These are phyloP conservation scores for Exserohilum rostratum DNA, from an alignment of 2,329 filamentous ascomycete genomes.

Conservation along the genomic window DNA sequence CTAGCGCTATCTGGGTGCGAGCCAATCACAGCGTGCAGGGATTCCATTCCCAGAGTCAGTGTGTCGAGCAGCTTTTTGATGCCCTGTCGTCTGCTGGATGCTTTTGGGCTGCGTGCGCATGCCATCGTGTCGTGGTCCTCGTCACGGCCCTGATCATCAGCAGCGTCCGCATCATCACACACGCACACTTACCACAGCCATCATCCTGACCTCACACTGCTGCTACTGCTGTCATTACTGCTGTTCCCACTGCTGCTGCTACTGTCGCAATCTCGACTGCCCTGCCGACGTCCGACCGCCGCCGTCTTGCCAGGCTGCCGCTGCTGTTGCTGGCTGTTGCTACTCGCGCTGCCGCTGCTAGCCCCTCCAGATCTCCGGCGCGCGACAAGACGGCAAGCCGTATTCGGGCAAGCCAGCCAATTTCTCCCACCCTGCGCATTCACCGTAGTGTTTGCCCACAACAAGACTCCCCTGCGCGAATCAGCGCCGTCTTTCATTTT, in stretches of 20 bases:
- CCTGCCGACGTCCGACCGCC: not conserved
- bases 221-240: no score
- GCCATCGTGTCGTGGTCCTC: conserved; percentile 9
- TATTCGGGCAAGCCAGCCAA: conserved; percentile 33
- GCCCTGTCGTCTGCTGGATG: conserved; percentile 8
- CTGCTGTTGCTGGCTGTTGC: conserved; percentile 13
- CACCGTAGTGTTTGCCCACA: conserved; percentile 20
- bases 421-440: conserved; percentile 24
- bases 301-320: not conserved
- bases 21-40: conserved; percentile 25
- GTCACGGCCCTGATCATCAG: no score
- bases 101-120: conserved; percentile 20
- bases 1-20: conserved; percentile 13
- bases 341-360: conserved; percentile 6
- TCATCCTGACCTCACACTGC: conserved; percentile 2
- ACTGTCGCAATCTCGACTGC: conserved; percentile 6
- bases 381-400: conserved; percentile 30
- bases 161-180: no score
- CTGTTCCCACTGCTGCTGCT: no score
- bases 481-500: conserved; percentile 19
- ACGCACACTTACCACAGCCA: no score
- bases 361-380: conserved; percentile 29
- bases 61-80: conserved; percentile 9
- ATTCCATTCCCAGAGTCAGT: conserved; percentile 12
- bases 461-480: conserved; percentile 19